phyloP scores from a whole-genome alignment of 2,329 filamentous ascomycete species.

The Xylariaceae sp. region DNA sequence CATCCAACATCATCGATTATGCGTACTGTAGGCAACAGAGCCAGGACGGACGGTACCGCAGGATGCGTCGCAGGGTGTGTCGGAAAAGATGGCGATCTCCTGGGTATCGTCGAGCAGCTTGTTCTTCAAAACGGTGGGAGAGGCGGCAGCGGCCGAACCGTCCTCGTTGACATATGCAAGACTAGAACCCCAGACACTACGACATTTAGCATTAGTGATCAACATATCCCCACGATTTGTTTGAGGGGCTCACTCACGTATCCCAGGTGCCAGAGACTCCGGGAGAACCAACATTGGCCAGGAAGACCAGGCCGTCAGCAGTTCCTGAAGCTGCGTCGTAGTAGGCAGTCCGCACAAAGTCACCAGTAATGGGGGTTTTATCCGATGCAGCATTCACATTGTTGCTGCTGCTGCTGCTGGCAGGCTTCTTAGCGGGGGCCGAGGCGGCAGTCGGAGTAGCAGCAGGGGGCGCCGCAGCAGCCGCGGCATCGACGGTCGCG shows the following conservation, averaged over 20 bases:
- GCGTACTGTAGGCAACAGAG: conserved; percentile 53
- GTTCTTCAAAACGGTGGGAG: conserved; percentile 49
- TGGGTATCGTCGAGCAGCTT: conserved; percentile 48
- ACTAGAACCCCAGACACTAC: conserved; percentile 52
- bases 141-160: conserved; percentile 46
- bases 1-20: not conserved
- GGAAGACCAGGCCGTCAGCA: conserved; percentile 54
- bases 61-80: conserved; percentile 46
- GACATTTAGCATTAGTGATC: conserved; percentile 12
- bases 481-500: conserved; percentile 32
- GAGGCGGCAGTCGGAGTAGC: conserved; percentile 22
- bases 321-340: conserved; percentile 49
- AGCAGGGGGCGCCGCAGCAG: conserved; percentile 27
- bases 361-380: conserved; percentile 32
- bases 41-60: conserved; percentile 53
- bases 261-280: conserved; percentile 50
- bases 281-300: conserved; percentile 54
- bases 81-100: conserved; percentile 55
- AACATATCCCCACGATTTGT: not conserved
- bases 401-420: not conserved
- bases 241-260: conserved; percentile 43
- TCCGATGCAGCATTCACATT: conserved; percentile 14
- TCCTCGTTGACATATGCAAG: conserved; percentile 53
- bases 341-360: conserved; percentile 52
- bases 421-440: conserved; percentile 21